Evolutionary conservation across 2,329 filamentous ascomycete species (phyloP).

Genomic region (Cordyceps farinosa): DNA sequence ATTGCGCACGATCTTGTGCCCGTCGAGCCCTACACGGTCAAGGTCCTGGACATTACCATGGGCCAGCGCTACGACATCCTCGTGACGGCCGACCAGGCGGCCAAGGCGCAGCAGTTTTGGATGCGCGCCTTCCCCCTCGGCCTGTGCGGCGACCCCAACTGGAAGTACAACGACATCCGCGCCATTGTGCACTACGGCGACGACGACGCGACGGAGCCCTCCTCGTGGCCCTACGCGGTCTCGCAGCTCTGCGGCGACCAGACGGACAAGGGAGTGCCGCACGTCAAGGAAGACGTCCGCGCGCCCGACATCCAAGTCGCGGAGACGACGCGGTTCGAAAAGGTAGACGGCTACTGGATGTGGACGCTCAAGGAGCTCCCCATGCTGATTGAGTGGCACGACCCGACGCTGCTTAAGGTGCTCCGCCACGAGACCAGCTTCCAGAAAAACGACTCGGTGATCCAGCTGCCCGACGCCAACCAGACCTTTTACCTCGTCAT

Average conservation of each 20-base stretch:
- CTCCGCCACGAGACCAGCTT: not conserved
- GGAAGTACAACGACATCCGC: not conserved
- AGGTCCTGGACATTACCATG: slow-evolving; percentile 26
- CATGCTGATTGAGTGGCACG: not conserved
- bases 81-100: not conserved
- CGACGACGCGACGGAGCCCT: not conserved
- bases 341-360: not conserved
- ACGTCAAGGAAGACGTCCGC: not conserved
- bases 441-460: not conserved
- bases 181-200: not conserved
- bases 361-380: not conserved
- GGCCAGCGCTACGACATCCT: slow-evolving; percentile 2
- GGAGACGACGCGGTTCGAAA: not conserved
- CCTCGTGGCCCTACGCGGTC: not conserved
- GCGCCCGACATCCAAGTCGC: not conserved
- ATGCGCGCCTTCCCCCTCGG: not conserved
- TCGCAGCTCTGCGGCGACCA: not conserved
- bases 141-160: not conserved
- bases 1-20: slow-evolving; percentile 58
- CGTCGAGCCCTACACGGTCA: slow-evolving; percentile 34
- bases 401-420: not conserved
- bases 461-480: slow-evolving; percentile 12
- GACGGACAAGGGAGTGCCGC: not conserved
- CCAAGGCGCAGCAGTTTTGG: not conserved
- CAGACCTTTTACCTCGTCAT: slow-evolving; percentile 22